Base-by-base conservation (phyloP, 192 early-diverging fungal genomes). In the Podila minutissima region DNA sequence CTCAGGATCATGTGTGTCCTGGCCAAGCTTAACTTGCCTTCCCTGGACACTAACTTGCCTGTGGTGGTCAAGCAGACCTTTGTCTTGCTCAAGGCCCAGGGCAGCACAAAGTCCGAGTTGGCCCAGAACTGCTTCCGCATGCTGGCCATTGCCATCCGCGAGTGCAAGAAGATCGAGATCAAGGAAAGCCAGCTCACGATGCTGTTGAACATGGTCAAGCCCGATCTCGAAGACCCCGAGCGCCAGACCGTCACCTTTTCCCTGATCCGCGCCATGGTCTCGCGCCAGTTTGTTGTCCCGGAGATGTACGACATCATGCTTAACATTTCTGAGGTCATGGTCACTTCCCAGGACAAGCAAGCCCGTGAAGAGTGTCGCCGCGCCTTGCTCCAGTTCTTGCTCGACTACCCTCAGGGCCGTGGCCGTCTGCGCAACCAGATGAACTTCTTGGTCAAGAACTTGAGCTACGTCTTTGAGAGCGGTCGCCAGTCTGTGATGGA, bases 231-330 rank as follows among this genome's bases (percentile, higher is more conserved):
- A 71, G 94, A 96, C 62, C 91, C 92, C 13, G 95, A 97, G 71
- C 83, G 88, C 0, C 96, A 97, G 71, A 85, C 89, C 2, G 95
- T 94, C 15, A 92, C 92, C 0, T 98, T 99, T 67, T 88, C 93
- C 3, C 83, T 99, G 22, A 91, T 99, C 62, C 88, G 93, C 22
- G 94, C 96, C 6, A 93, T 99, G 41, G 83, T 99, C 50, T 88
- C 91, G 0, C 93, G 95, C 32, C 91, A 96, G 67, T 91, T 95
- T 74, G 85, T 98, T 33, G 91, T 92, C 38, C 92, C 94, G 12
- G 95, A 96, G 72, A 87, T 99, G 64, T 99, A 98, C 78, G 95
- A 97, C 66, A 77, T 98, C n/a, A 93, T 99, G 91, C 92, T 92
- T 64, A 84, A 81, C n/a, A 86, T 99, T 35, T 81, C 90, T 26